phyloP scores from a whole-genome alignment of 169 alveolate species.

The Babesia sp. region DNA sequence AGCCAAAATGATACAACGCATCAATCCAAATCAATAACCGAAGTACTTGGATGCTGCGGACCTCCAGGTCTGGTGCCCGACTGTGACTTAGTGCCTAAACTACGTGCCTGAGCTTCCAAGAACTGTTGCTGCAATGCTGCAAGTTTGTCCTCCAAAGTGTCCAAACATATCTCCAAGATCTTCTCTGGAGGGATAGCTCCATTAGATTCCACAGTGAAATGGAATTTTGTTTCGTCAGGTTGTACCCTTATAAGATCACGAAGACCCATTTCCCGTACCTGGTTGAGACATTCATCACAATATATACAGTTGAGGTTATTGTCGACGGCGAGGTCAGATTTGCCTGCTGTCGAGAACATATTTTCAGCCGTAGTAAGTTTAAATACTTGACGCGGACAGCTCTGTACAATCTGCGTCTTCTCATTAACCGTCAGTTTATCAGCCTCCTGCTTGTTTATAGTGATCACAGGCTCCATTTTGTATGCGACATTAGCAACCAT shows the following conservation, averaged over 20 bases:
- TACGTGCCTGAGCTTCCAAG: conserved; percentile 65
- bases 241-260: conserved; percentile 70
- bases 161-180: conserved; percentile 88
- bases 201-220: conserved; percentile 84
- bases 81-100: conserved; percentile 41
- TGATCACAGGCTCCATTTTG: conserved; percentile 76
- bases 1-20: neutral
- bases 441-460: conserved; percentile 73
- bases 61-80: neutral
- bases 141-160: conserved; percentile 79
- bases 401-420: conserved; percentile 72
- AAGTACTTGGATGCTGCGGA: neutral
- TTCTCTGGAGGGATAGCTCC: conserved; percentile 93
- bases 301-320: conserved; percentile 60
- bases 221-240: conserved; percentile 78
- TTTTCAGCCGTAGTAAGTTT: conserved; percentile 54
- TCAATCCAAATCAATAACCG: conserved; percentile 30
- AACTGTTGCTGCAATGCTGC: conserved; percentile 56
- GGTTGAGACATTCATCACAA: conserved; percentile 72
- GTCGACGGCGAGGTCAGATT: conserved; percentile 50
- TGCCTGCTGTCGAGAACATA: conserved; percentile 55
- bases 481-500: conserved; percentile 91
- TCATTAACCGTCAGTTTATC: conserved; percentile 65
- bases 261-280: conserved; percentile 70
- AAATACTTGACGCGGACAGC: conserved; percentile 90